These are phyloP conservation scores for Coemansia sp. DNA, from an alignment of 192 early-diverging fungal species.

Conservation along the genomic window DNA sequence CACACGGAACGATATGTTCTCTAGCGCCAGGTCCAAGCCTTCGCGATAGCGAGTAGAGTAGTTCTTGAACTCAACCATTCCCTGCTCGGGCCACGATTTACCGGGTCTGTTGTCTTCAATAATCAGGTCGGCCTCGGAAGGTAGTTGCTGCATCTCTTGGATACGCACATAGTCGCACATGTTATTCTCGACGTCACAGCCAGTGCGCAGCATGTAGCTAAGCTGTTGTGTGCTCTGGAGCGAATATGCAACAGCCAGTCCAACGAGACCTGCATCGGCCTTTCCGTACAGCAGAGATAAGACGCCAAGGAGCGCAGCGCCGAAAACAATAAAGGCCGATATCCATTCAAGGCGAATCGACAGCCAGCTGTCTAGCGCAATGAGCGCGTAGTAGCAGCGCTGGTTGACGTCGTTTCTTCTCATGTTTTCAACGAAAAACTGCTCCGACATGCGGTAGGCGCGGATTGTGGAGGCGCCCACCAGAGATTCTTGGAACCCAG, in stretches of 20 bases:
- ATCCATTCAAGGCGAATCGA: slow-evolving; percentile 80
- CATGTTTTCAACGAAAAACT: slow-evolving; percentile 74
- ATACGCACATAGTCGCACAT: slow-evolving; percentile 67
- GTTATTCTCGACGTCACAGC: slow-evolving; percentile 64
- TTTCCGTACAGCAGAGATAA: slow-evolving; percentile 59
- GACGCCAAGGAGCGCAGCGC: slow-evolving; percentile 72
- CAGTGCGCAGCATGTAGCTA: slow-evolving; percentile 85
- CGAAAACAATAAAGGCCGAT: slow-evolving; percentile 77
- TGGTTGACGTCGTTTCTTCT: slow-evolving; percentile 75
- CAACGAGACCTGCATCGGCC: slow-evolving; percentile 71
- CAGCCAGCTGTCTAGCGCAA: slow-evolving; percentile 70
- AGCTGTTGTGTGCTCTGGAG: slow-evolving; percentile 75
- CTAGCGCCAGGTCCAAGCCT: slow-evolving; percentile 78
- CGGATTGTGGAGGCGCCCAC: slow-evolving; percentile 66
- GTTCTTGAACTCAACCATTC: slow-evolving; percentile 71
- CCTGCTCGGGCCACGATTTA: slow-evolving; percentile 72
- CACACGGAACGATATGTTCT: slow-evolving; percentile 46
- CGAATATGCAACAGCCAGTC: slow-evolving; percentile 68
- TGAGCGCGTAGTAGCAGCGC: slow-evolving; percentile 75
- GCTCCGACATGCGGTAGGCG: slow-evolving; percentile 58
- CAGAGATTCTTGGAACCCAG: slow-evolving; percentile 63
- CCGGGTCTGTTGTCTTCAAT: slow-evolving; percentile 61
- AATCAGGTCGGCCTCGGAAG: slow-evolving; percentile 75
- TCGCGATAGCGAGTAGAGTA: slow-evolving; percentile 82
- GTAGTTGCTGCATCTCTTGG: slow-evolving; percentile 79